Base-by-base conservation (phyloP, 2,329 filamentous ascomycete genomes). In the Ophiocordyceps camponoti-rufipedis region DNA sequence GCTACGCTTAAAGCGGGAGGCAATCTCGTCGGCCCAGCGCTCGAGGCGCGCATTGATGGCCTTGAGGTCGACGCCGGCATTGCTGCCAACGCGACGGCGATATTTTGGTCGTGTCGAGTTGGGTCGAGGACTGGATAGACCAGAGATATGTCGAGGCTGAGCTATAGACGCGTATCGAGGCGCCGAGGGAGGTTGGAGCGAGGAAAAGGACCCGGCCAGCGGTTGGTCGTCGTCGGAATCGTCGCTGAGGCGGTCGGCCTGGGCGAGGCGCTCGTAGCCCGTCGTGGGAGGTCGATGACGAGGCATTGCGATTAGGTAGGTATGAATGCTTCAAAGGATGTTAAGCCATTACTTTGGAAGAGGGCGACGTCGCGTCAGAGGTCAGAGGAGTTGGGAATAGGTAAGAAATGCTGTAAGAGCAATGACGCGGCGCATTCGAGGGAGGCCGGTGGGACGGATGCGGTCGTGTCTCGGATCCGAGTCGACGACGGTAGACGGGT, bases 11-110 rank as follows among this genome's bases (percentile, higher is more conserved):
- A 98, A 96, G 55, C 93, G 91, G 53, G 86, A 84, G 29, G 91
- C 88, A 56, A 98, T 96, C 65, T 98, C 91, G 55, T 96, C 91
- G 14, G 91, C 91, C 91, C 91, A 98, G 59, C 85, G 75, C 65
- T 98, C 91, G 28, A 98, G 69, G 23, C 91, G 75, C 48, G 89
- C 88, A 62, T 98, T 98, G 64, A 98, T 96, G 48, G 91, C 91
- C 61, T 96, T 96, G 58, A 98, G 84, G 58, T 98, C 91, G 16
- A 98, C 89, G 3, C 88, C 89, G 18, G 86, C 86, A 55, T 88
- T 91, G 58, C 85, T 83, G 53, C 60, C 72, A 54, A 57, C 64
- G 54, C 66, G 69, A 58, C 54, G 66, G 54, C 64, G 64, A 51
- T 69, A 65, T 54, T 68, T 69, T 35, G 60, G 58, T 14, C 64